phyloP scores from a whole-genome alignment of 495 filamentous ascomycete species.

The Penicillium simplicissimum region DNA sequence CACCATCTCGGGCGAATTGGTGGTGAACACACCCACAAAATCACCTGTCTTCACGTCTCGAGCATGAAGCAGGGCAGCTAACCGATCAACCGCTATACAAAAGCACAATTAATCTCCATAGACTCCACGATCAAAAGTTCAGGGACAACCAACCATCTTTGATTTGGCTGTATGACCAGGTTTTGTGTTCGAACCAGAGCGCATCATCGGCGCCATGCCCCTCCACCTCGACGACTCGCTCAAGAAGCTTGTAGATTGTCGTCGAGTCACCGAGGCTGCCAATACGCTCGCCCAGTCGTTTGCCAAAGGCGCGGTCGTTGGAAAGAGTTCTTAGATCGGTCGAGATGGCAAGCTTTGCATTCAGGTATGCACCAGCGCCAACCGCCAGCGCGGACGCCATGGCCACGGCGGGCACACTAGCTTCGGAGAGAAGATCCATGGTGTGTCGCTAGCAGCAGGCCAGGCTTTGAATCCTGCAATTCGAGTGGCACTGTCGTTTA shows the following conservation, averaged over 20 bases:
- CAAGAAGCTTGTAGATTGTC: slow-evolving; percentile 48
- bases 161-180: slow-evolving; percentile 51
- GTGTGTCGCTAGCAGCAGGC: neutral
- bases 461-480: neutral
- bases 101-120: neutral
- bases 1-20: slow-evolving; percentile 80
- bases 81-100: slow-evolving; percentile 43
- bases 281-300: slow-evolving; percentile 41
- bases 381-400: slow-evolving; percentile 42
- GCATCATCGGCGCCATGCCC: slow-evolving; percentile 38
- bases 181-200: slow-evolving; percentile 54
- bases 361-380: slow-evolving; percentile 49
- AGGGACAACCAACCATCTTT: slow-evolving; percentile 42
- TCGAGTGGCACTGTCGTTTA: neutral
- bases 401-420: slow-evolving; percentile 35
- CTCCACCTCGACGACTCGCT: slow-evolving; percentile 43
- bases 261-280: slow-evolving; percentile 42
- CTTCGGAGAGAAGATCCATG: slow-evolving; percentile 45
- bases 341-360: slow-evolving; percentile 48
- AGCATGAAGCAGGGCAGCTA: slow-evolving; percentile 44
- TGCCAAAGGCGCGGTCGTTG: slow-evolving; percentile 35
- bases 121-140: neutral
- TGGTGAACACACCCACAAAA: slow-evolving; percentile 49
- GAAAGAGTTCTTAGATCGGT: slow-evolving; percentile 40
- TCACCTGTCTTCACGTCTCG: slow-evolving; percentile 41